Conservation (phyloP, 106 monocot species). For the Dioscorea dumetorum region DNA sequence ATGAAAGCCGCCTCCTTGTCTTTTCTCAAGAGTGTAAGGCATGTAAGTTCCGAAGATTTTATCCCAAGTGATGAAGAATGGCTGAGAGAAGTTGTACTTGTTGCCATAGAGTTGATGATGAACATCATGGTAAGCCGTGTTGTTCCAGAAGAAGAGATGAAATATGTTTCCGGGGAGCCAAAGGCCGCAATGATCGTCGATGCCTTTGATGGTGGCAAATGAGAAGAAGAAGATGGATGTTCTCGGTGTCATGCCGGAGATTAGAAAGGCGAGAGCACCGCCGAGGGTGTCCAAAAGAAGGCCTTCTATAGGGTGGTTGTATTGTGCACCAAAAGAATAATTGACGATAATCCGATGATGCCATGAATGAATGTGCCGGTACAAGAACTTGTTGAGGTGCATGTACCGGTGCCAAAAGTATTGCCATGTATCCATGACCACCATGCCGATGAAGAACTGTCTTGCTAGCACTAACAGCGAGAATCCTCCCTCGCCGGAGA, state of each 20-base stretch:
- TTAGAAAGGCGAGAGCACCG: slow-evolving; percentile 1
- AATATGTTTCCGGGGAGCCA: slow-evolving; percentile 1
- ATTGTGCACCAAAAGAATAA: neutral
- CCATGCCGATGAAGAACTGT: neutral
- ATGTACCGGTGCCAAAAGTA: slow-evolving; percentile 6
- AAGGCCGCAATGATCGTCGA: neutral
- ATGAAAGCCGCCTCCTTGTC: neutral
- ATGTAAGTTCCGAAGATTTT: slow-evolving; percentile 13
- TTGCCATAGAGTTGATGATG: slow-evolving; percentile 6
- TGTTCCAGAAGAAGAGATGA: slow-evolving; percentile 3
- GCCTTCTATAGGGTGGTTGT: neutral
- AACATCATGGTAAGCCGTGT: slow-evolving; percentile 4
- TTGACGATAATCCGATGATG: neutral
- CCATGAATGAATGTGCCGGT: slow-evolving; percentile 6
- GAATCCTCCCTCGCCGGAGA: neutral
- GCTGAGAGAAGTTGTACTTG: slow-evolving; percentile 8
- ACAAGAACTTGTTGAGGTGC: slow-evolving; percentile 10
- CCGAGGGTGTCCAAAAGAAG: neutral
- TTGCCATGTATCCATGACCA: neutral
- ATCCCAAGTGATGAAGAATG: slow-evolving; percentile 9
- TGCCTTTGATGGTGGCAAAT: slow-evolving; percentile 1
- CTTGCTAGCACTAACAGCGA: neutral
- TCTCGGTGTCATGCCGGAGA: slow-evolving; percentile 1
- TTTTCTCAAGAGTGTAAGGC: slow-evolving; percentile 7
- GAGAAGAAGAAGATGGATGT: slow-evolving; percentile 4